These are phyloP conservation scores for Arthrobotrys conoides DNA, from an alignment of 2,329 filamentous ascomycete species.

Conservation along the genomic window DNA sequence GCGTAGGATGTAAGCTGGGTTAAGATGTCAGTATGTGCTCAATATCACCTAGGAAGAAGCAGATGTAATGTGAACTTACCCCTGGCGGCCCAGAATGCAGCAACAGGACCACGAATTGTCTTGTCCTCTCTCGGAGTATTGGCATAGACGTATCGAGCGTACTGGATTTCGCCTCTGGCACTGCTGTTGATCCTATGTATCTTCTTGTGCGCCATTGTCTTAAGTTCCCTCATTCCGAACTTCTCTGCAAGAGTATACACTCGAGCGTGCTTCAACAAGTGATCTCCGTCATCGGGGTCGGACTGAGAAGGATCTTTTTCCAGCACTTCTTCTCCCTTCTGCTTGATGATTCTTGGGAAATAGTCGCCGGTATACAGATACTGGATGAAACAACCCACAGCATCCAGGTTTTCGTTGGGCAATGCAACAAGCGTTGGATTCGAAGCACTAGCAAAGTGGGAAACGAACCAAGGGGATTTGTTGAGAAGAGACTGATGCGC, in stretches of 20 bases:
- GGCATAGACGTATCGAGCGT: conserved; percentile 90
- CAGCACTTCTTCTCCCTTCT: conserved; percentile 76
- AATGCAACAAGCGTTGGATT: conserved; percentile 78
- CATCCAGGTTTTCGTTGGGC: conserved; percentile 77
- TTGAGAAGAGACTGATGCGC: conserved; percentile 84
- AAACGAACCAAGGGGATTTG: conserved; percentile 80
- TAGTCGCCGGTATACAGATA: conserved; percentile 90
- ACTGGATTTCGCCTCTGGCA: conserved; percentile 89
- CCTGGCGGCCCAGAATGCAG: conserved; percentile 83
- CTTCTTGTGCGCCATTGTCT: conserved; percentile 84
- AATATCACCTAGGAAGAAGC: background rate
- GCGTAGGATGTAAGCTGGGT: conserved; percentile 78
- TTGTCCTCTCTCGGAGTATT: conserved; percentile 79
- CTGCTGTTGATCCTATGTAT: conserved; percentile 92
- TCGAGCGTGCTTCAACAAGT: conserved; percentile 88
- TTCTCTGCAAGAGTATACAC: conserved; percentile 90
- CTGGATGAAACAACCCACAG: conserved; percentile 83
- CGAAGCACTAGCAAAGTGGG: conserved; percentile 75
- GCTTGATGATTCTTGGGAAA: conserved; percentile 76
- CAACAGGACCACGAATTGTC: conserved; percentile 83
- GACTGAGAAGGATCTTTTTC: conserved; percentile 77
- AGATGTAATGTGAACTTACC: conserved; percentile 55
- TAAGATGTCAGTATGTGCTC: conserved; percentile 10
- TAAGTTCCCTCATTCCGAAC: conserved; percentile 78
- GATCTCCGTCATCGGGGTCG: conserved; percentile 80